Conservation (phyloP, 1,284 basidiomycete genomes). For the Ceratobasidium sp. region DNA sequence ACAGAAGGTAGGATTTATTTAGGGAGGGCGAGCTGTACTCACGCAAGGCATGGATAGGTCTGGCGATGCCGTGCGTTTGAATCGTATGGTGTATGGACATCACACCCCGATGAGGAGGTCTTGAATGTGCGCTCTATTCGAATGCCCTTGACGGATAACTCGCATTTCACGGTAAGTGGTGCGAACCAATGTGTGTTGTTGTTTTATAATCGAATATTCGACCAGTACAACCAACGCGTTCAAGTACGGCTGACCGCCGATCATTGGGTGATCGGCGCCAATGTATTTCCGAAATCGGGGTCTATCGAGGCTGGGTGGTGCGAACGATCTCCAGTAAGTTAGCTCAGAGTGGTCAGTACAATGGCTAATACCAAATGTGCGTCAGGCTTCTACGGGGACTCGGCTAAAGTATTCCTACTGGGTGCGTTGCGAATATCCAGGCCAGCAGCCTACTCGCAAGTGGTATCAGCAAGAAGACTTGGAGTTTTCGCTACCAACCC, state of each 20-base stretch:
- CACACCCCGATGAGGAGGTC: conserved; percentile 32
- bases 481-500: conserved; percentile 12
- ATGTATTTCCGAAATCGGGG: conserved; percentile 17
- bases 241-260: conserved; percentile 10
- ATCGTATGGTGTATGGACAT: conserved; percentile 34
- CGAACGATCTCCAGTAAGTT: conserved; percentile 28
- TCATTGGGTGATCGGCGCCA: conserved; percentile 18
- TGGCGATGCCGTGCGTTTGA: conserved; percentile 37
- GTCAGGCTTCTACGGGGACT: conserved; percentile 15
- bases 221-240: conserved; percentile 31
- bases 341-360: background rate
- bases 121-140: conserved; percentile 25
- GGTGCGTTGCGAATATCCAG: conserved; percentile 29
- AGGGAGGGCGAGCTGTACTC: background rate
- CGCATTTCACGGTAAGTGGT: conserved; percentile 29
- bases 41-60: background rate
- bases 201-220: background rate
- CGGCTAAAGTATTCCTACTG: conserved; percentile 39
- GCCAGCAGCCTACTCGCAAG: conserved; percentile 8
- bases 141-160: conserved; percentile 12
- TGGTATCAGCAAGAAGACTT: conserved; percentile 41
- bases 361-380: background rate
- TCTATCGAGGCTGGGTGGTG: conserved; percentile 40
- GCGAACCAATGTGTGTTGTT: background rate
- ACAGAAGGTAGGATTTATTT: background rate